phyloP scores from a whole-genome alignment of 371 early-diverging fungal genomes.

The Saksenaea oblongispora region DNA sequence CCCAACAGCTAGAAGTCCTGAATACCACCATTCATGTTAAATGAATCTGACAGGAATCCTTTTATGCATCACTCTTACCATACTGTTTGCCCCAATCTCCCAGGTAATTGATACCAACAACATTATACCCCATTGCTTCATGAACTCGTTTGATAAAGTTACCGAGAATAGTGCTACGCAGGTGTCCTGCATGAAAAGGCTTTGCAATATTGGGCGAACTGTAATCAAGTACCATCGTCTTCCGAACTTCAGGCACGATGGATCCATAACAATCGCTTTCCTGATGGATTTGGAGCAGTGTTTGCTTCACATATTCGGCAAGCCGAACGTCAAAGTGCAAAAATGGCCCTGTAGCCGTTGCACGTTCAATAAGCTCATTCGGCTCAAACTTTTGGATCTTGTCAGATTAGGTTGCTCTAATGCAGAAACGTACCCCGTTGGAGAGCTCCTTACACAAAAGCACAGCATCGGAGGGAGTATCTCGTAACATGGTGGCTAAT shows the following conservation, averaged over 20 bases:
- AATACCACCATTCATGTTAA: not conserved
- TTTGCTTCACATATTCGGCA: slow-evolving; percentile 43
- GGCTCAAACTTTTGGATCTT: not conserved
- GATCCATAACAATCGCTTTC: slow-evolving; percentile 24
- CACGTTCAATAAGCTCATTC: slow-evolving; percentile 32
- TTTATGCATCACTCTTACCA: slow-evolving; percentile 46
- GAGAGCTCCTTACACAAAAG: slow-evolving; percentile 51
- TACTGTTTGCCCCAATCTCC: slow-evolving; percentile 99
- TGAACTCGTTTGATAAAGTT: slow-evolving; percentile 87
- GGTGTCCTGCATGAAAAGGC: slow-evolving; percentile 99
- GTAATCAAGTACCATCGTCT: slow-evolving; percentile 88
- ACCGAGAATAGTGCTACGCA: slow-evolving; percentile 97
- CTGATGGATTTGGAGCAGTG: slow-evolving; percentile 46
- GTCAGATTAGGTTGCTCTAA: not conserved
- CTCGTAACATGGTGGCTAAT: not conserved
- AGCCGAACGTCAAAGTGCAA: slow-evolving; percentile 68
- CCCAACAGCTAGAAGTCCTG: slow-evolving; percentile 90
- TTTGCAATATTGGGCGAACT: slow-evolving; percentile 99
- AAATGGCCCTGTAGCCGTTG: slow-evolving; percentile 59
- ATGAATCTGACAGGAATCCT: not conserved
- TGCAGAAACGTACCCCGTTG: slow-evolving; percentile 29
- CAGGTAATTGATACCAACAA: slow-evolving; percentile 93
- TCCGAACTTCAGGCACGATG: slow-evolving; percentile 13
- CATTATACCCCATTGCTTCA: slow-evolving; percentile 84
- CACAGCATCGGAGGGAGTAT: not conserved